Conservation (phyloP, 75 land plant species). For the Pseudotsuga menziesii region DNA sequence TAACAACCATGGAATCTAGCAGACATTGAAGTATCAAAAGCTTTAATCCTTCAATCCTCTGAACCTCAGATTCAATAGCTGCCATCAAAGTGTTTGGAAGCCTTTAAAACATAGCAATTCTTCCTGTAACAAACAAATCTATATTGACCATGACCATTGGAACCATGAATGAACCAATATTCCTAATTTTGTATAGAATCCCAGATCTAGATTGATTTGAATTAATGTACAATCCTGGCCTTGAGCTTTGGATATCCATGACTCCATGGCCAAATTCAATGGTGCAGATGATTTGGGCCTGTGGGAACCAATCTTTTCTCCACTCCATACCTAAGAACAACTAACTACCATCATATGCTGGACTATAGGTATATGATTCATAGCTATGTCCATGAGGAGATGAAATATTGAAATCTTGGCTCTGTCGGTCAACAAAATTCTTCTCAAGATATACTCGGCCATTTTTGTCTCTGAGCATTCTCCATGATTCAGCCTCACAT, state of each 20-base stretch:
- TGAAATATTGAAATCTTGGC: neutral
- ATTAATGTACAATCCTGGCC: neutral
- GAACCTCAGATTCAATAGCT: neutral
- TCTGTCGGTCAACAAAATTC: neutral
- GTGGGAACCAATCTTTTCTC: slow-evolving; percentile 50
- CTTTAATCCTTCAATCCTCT: neutral
- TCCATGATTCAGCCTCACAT: neutral
- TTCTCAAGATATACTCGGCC: neutral
- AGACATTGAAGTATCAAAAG: neutral
- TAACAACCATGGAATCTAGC: neutral
- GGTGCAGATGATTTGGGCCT: slow-evolving; percentile 58
- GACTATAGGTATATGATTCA: neutral
- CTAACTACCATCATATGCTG: slow-evolving; percentile 11
- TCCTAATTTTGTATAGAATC: neutral
- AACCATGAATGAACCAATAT: neutral
- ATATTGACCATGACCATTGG: slow-evolving; percentile 5
- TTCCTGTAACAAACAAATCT: slow-evolving; percentile 6
- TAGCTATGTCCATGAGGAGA: neutral
- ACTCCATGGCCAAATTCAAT: slow-evolving; percentile 9
- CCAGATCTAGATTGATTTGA: slow-evolving; percentile 8
- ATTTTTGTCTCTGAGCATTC: neutral
- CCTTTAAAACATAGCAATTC: neutral
- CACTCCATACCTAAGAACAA: slow-evolving; percentile 43
- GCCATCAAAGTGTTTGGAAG: neutral
- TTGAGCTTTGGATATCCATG: neutral